Evolutionary conservation across 371 early-diverging fungal genomes (phyloP), one percentile per base, ranked within the genome.

Genomic region (Polyrhizophydium stewartii): DNA sequence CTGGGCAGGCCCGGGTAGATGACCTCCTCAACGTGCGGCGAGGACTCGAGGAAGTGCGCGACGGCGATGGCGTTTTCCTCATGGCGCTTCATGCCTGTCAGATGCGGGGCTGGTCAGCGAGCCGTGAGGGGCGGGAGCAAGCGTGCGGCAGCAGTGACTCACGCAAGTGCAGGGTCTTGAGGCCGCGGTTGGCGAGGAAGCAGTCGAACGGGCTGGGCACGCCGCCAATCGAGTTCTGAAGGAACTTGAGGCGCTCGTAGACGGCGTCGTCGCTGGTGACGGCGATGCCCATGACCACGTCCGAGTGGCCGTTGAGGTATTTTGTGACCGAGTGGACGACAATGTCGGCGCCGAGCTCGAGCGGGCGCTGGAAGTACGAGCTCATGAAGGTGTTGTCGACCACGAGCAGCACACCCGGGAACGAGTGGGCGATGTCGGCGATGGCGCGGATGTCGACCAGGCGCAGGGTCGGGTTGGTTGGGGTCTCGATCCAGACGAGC

Each of bases 341-440:
- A 60, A 97, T 82, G 72, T 98, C 98, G 46, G 97, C 98, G 58
- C 97, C 98, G 60, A 96, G 79, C 13, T 75, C 60, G 28, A 97
- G 80, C 12, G 97, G 97, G 70, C 87, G 90, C 77, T 96, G 96
- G 89, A 95, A 94, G 82, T 90, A 94, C 40, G 98, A 94, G 62
- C 85, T 84, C 89, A 97, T 85, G 78, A 98, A 97, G n/a, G 97
- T 98, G 85, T 96, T 98, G 82, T 97, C 97, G 41, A 97, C 96
- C n/a, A 94, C 96, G 41, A 96, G 77, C 59, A 87, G 64, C 49
- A 64, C 58, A 51, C 86, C 86, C 55, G 86, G 88, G 63, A 87
- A 80, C 35, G 82, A 74, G 74, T 93, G 93, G n/a, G 90, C 87
- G 52, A 89, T 81, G 55, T 88, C 78, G 41, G 92, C 87, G 47